Evolutionary conservation across 257 asterid genomes (phyloP).

Genomic region (Catharanthus roseus): DNA sequence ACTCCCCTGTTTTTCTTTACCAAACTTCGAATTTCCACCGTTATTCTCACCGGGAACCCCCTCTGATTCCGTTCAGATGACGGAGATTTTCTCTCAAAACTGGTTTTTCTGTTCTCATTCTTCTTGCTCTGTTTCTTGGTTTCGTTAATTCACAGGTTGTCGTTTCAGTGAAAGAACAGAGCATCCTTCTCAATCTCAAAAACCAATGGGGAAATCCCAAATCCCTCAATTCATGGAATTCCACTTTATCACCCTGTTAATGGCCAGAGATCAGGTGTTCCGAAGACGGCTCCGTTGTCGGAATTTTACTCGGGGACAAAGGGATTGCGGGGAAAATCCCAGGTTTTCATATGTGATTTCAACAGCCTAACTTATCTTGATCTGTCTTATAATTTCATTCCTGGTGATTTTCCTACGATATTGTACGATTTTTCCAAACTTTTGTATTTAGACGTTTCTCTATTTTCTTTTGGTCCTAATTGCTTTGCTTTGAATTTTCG

Average conservation of each 20-base stretch:
- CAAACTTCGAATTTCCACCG: too few species aligned
- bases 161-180: constrained; percentile 10
- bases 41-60: too few species aligned
- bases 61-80: constrained; percentile 18
- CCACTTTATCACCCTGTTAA: constrained; percentile 28
- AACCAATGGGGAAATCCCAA: constrained; percentile 39
- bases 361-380: constrained; percentile 42
- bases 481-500: too few species aligned
- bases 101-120: not conserved
- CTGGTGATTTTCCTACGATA: constrained; percentile 45
- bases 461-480: too few species aligned
- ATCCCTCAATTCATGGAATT: constrained; percentile 33
- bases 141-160: constrained; percentile 25
- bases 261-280: constrained; percentile 37
- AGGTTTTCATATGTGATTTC: constrained; percentile 39
- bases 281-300: constrained; percentile 39
- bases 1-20: too few species aligned
- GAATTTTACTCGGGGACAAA: constrained; percentile 23
- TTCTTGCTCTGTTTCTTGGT: constrained; percentile 20
- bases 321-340: constrained; percentile 43
- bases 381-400: constrained; percentile 35
- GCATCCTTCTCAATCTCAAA: constrained; percentile 32
- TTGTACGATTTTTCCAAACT: constrained; percentile 54
- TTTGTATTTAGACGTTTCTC: constrained; percentile 28
- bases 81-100: not conserved